Evolutionary conservation across 495 filamentous ascomycete genomes (phyloP).

Genomic region (Aspergillus panamensis): DNA sequence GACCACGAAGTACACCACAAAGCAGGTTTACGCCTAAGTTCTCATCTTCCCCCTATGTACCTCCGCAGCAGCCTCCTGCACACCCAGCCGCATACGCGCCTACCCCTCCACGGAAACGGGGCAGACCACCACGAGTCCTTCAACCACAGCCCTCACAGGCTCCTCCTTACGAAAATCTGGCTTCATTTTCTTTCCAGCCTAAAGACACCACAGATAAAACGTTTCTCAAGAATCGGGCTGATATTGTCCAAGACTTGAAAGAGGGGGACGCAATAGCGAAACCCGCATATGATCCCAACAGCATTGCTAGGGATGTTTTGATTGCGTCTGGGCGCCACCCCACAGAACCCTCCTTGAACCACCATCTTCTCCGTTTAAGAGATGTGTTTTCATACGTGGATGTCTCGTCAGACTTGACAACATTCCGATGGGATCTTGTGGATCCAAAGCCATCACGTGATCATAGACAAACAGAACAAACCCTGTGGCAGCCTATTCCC

Average conservation of each 20-base stretch:
- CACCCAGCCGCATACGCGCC: background rate
- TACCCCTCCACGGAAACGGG: background rate
- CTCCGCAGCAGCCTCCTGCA: background rate
- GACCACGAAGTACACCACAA: no score
- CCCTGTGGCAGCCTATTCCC: background rate
- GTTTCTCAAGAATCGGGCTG: slow-evolving; percentile 19
- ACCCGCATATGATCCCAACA: slow-evolving; percentile 53
- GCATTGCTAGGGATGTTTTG: slow-evolving; percentile 64
- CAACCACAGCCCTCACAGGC: background rate
- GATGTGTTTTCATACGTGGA: slow-evolving; percentile 40
- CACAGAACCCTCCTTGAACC: slow-evolving; percentile 52
- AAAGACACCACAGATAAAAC: slow-evolving; percentile 7
- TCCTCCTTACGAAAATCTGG: background rate
- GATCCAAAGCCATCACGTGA: slow-evolving; percentile 37
- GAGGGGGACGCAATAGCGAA: slow-evolving; percentile 42
- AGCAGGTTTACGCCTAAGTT: no score
- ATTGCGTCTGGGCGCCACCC: slow-evolving; percentile 60
- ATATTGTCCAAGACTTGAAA: slow-evolving; percentile 45
- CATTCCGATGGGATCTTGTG: slow-evolving; percentile 65
- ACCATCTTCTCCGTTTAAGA: slow-evolving; percentile 52
- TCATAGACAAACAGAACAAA: background rate
- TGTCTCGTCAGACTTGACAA: slow-evolving; percentile 51
- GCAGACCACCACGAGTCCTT: background rate
- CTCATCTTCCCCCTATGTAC: background rate
- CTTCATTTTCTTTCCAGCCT: slow-evolving; percentile 15